Conservation (phyloP, 805 yeast genomes). For the Candida golubevii region DNA sequence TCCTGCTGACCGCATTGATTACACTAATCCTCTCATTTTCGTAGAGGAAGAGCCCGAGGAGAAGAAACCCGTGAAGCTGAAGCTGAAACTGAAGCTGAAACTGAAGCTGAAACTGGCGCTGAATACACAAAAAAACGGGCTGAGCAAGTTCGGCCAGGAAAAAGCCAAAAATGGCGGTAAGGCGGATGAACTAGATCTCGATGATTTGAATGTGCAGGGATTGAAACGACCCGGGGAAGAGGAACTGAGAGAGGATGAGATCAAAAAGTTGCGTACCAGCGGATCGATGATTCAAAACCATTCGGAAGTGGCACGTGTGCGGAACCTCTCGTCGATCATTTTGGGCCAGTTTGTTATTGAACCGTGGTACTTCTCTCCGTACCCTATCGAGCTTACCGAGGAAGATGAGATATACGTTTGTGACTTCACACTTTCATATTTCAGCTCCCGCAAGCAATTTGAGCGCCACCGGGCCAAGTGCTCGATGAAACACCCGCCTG, state of each 20-base stretch:
- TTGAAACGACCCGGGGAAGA: slow-evolving; percentile 61
- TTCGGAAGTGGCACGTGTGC: slow-evolving; percentile 84
- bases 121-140: slow-evolving; percentile 14
- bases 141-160: slow-evolving; percentile 18
- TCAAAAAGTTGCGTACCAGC: slow-evolving; percentile 85
- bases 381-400: slow-evolving; percentile 91
- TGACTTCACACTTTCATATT: slow-evolving; percentile 85
- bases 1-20: slow-evolving; percentile 63
- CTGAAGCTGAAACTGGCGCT: slow-evolving; percentile 12
- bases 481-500: slow-evolving; percentile 94
- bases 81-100: slow-evolving; percentile 23
- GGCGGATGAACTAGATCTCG: slow-evolving; percentile 77
- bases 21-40: slow-evolving; percentile 60
- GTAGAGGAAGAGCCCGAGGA: slow-evolving; percentile 62
- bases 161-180: slow-evolving; percentile 18
- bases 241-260: slow-evolving; percentile 83
- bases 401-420: slow-evolving; percentile 87
- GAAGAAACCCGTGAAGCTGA: slow-evolving; percentile 31
- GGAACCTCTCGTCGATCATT: slow-evolving; percentile 73
- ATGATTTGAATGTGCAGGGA: slow-evolving; percentile 82
- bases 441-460: slow-evolving; percentile 85
- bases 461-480: slow-evolving; percentile 87
- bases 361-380: slow-evolving; percentile 99
- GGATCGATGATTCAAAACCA: slow-evolving; percentile 94
- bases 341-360: slow-evolving; percentile 91